Evolutionary conservation across 345 rosid species (phyloP).

Genomic region (Eucalyptus regnans): DNA sequence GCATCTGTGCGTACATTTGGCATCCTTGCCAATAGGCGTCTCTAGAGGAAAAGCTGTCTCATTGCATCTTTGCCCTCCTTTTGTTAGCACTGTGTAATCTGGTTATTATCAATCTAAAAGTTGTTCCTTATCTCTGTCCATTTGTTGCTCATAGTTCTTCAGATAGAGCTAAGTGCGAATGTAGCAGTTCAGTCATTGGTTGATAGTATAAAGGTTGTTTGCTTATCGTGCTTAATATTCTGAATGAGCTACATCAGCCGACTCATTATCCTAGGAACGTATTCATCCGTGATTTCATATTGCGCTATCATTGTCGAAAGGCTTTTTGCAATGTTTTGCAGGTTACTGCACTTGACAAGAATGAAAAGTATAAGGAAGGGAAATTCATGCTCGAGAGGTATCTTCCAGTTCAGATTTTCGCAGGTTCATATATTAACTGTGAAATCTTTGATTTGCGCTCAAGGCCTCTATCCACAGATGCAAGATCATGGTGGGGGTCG

Average conservation of each 20-base stretch:
- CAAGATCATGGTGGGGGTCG: constrained; percentile 18
- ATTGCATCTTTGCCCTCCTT: not conserved
- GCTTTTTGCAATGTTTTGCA: not conserved
- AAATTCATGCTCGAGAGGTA: constrained; percentile 35
- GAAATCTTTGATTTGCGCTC: not conserved
- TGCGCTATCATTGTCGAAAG: not conserved
- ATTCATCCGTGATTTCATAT: not conserved
- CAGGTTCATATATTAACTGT: not conserved
- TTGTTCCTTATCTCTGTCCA: not conserved
- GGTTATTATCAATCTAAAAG: not conserved
- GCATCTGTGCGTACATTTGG: not conserved
- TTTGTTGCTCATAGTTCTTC: not conserved
- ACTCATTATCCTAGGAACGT: too few relatives aligned
- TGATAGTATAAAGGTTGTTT: not conserved
- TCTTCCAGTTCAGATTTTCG: not conserved
- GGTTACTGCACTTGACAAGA: constrained; percentile 24
- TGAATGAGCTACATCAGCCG: not conserved
- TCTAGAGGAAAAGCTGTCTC: not conserved
- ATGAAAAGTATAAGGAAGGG: constrained; percentile 30
- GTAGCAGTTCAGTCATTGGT: not conserved
- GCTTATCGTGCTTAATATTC: not conserved
- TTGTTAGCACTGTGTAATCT: not conserved
- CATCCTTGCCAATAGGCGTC: not conserved
- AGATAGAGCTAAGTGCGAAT: not conserved
- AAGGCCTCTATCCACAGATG: constrained; percentile 1